Base-by-base conservation (phyloP, 2,329 filamentous ascomycete genomes). In the Domatiomyces catenatus region DNA sequence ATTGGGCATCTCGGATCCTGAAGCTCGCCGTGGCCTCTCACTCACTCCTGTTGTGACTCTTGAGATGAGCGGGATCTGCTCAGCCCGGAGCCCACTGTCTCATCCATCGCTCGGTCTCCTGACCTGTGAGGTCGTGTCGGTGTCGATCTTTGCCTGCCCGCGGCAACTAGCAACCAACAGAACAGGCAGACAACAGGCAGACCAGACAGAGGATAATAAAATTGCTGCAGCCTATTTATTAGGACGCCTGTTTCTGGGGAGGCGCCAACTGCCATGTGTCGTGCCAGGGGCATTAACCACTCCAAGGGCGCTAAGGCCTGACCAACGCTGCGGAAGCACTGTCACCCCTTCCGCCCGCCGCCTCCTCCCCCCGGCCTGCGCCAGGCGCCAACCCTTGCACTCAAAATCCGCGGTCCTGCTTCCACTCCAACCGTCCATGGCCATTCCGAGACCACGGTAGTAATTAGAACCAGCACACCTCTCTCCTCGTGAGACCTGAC, bases 301-400 rank as follows among this genome's bases (percentile, higher is more conserved):
- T 39, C 32, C 10, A 39, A 72, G 70, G 2, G 75, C 69, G 26
- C 66, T 66, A 24, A 76, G 53, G 1, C 64, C 62, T 54, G 73
- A 62, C 55, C 69, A 66, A 17, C 70, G 66, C 17, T 67, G 68
- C 32, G 10, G 32, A 58, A 76, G 67, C 58, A 77, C 74, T 1
- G 67, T 68, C 1, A 71, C 67, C 0, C 32, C 8, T 39, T 39
- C 32, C 32, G 32, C 12, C 32, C 32, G 32, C 32, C 32, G 32
- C 32, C 32, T 1, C 7, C 32, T 15, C 32, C 10, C 10, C 8
- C 32, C 32, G 32, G 10, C 2, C 32, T 15, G 3, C 32, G 10
- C 32, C 32, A 39, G 15, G 12, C 15, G 15, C 32, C 32, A 15
- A 10, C 32, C 32, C 32, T 39, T 39, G 32, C 32, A 39, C 32